These are phyloP conservation scores for Rhizopogon vesiculosus DNA, from an alignment of 768 basidiomycete genomes.

Conservation along the genomic window DNA sequence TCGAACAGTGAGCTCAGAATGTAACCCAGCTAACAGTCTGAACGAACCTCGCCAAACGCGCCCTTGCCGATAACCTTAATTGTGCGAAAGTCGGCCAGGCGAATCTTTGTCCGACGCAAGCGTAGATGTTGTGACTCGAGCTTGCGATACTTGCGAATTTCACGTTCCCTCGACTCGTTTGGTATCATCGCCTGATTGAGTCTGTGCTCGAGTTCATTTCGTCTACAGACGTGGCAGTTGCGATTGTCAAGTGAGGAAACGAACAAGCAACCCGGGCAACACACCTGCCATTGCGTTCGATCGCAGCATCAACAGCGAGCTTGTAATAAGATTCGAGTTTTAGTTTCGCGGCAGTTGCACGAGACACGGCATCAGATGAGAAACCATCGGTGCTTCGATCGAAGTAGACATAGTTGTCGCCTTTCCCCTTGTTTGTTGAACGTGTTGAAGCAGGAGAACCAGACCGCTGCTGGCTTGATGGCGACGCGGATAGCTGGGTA, in stretches of 20 bases:
- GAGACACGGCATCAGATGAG: constrained; percentile 82
- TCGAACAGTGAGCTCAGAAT: constrained; percentile 4
- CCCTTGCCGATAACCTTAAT: constrained; percentile 99
- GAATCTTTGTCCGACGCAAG: constrained; percentile 90
- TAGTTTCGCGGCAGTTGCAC: constrained; percentile 89
- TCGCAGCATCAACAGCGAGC: constrained; percentile 94
- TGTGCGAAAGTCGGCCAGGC: constrained; percentile 88
- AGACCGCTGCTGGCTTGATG: constrained; percentile 21
- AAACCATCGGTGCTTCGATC: constrained; percentile 80
- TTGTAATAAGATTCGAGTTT: constrained; percentile 99
- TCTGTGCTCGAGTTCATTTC: constrained; percentile 85
- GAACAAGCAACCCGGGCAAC: constrained; percentile 7
- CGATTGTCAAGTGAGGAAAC: constrained; percentile 4
- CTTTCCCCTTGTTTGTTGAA: constrained; percentile 24
- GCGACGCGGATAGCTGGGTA: constrained; percentile 4
- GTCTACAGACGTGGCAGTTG: constrained; percentile 39
- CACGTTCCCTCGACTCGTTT: constrained; percentile 83
- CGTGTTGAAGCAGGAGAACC: constrained; percentile 24
- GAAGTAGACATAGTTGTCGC: constrained; percentile 86
- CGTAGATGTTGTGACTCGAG: constrained; percentile 87
- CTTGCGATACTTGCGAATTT: constrained; percentile 81
- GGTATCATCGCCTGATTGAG: constrained; percentile 69
- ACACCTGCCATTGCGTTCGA: constrained; percentile 91
- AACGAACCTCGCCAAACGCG: constrained; percentile 89
- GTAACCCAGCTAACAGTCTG: neutral